Conservation (phyloP, 225 moss, liverwort and hornwort genomes). For the Rhytidiadelphus loreus region DNA sequence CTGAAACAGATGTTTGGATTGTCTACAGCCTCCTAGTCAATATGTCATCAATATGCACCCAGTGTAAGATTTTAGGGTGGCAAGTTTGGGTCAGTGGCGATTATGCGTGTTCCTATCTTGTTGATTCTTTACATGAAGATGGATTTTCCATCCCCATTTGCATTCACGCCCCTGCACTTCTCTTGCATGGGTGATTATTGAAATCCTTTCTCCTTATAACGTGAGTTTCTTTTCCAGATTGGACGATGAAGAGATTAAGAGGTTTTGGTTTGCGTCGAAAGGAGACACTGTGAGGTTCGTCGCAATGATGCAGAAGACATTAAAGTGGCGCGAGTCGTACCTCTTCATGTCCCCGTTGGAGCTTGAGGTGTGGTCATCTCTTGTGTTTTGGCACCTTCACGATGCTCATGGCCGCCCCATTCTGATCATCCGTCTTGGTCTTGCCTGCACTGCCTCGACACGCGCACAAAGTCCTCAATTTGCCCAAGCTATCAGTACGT, state of each 20-base stretch:
- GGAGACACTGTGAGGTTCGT: conserved; percentile 53
- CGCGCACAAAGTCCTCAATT: conserved; percentile 64
- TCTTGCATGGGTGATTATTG: background rate
- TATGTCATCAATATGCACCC: background rate
- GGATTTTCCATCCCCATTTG: background rate
- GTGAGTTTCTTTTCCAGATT: conserved; percentile 22
- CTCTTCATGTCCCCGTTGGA: conserved; percentile 49
- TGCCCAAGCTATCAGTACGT: conserved; percentile 77
- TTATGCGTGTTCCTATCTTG: background rate
- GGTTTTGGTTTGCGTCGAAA: conserved; percentile 61
- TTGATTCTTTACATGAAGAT: background rate
- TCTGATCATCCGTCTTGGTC: conserved; percentile 71
- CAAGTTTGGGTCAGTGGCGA: background rate
- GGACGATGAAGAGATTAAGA: conserved; percentile 54
- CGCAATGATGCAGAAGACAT: conserved; percentile 44
- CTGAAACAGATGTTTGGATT: background rate
- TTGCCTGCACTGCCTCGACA: conserved; percentile 37
- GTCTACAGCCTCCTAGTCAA: background rate
- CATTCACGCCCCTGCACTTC: background rate
- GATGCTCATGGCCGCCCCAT: conserved; percentile 50
- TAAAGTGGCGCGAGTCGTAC: conserved; percentile 62
- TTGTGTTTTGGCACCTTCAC: conserved; percentile 70
- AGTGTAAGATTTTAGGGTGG: background rate
- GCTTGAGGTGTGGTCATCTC: conserved; percentile 39
- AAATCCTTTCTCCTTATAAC: background rate